Base-by-base conservation (phyloP, 208 protist genomes). In the Angomonas deanei region DNA sequence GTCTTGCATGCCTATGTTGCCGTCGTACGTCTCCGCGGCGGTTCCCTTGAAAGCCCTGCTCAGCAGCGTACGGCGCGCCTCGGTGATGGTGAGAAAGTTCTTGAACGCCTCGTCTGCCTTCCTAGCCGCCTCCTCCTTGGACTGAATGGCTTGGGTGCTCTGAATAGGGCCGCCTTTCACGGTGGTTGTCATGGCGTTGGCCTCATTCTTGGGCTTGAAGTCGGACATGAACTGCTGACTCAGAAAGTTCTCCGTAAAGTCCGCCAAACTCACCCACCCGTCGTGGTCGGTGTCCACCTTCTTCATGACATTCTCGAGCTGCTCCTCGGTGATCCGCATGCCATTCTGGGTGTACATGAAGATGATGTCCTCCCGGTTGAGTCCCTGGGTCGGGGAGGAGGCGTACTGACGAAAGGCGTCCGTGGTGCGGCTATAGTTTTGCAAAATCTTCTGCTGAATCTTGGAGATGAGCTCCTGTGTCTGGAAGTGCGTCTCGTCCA, bases 401-500 rank as follows among this genome's bases (percentile, higher is more conserved):
- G 71, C 82, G 69, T 85, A 92, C 72, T 91, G 77, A 36, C 86
- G 77, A 62, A 92, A 95, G 58, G 83, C 80, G 24, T 95, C 85
- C 10, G 83, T 92, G 2, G 82, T 58, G 33, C 77, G 72, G 19
- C 71, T 80, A 62, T 91, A 89, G 5, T 76, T 68, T 55, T 92
- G 73, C 32, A 88, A 53, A 36, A 96, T 53, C 33, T 78, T 61
- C 27, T 89, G 63, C 36, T 75, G 82, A 23, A 76, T 78, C 57
- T 75, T 81, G 61, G 68, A 38, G 39, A 96, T 68, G 34, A 96
- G 73, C 5, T 85, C 74, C 32, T 79, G 65, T 8, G 78, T 83
- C 38, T 63, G 72, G 58, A 90, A 94, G 77, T 87, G 87, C 10
- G 54, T 39, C 32, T 91, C 84, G 23, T 84, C 85, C 80, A 89